A percentile compares a stretch with the other conserved stretches of the same genome.
Conservation (phyloP, 2,329 filamentous ascomycete species). For the Madurella fahalii region DNA sequence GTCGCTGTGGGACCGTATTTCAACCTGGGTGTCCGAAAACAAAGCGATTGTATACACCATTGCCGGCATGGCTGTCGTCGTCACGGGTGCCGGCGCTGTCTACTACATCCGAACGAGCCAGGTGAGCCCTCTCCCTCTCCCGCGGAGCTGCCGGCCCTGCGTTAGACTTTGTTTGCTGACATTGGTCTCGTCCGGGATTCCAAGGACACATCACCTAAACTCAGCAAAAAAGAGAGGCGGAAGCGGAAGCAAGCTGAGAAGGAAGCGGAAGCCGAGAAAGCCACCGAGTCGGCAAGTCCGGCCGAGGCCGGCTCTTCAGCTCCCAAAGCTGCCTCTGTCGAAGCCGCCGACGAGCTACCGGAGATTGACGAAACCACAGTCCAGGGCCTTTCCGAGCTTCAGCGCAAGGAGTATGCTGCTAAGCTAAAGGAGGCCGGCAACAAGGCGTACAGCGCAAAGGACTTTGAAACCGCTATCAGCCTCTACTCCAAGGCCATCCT, state of each 20-base stretch:
- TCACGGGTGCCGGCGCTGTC: slow-evolving; percentile 84
- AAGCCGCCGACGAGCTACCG: slow-evolving; percentile 64
- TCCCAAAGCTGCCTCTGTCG: slow-evolving; percentile 48
- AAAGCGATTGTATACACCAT: slow-evolving; percentile 95
- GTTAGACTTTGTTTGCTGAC: slow-evolving; percentile 5
- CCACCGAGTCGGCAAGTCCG: slow-evolving; percentile 28
- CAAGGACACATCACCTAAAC: slow-evolving; percentile 58
- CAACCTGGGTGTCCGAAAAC: slow-evolving; percentile 90
- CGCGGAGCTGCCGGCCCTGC: too few relatives aligned
- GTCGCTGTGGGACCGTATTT: slow-evolving; percentile 83
- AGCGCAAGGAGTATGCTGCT: slow-evolving; percentile 80
- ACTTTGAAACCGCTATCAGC: slow-evolving; percentile 89
- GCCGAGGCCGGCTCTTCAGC: slow-evolving; percentile 36
- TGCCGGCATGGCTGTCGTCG: slow-evolving; percentile 87
- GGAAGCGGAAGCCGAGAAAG: slow-evolving; percentile 46
- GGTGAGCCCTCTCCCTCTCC: slow-evolving; percentile 38
- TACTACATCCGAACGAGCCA: slow-evolving; percentile 73
- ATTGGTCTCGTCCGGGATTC: slow-evolving; percentile 35
- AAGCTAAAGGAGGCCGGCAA: slow-evolving; percentile 95
- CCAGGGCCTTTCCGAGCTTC: slow-evolving; percentile 50
- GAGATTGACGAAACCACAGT: slow-evolving; percentile 60
- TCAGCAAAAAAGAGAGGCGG: slow-evolving; percentile 84
- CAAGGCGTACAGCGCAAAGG: slow-evolving; percentile 91
- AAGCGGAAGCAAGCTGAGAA: slow-evolving; percentile 77
- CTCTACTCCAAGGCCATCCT: slow-evolving; percentile 94